Percentiles rank a stretch among this genome's conserved stretches.
These are phyloP conservation scores for Fusarium vanettenii DNA, from an alignment of 2,329 filamentous ascomycete species.

Conservation along the genomic window DNA sequence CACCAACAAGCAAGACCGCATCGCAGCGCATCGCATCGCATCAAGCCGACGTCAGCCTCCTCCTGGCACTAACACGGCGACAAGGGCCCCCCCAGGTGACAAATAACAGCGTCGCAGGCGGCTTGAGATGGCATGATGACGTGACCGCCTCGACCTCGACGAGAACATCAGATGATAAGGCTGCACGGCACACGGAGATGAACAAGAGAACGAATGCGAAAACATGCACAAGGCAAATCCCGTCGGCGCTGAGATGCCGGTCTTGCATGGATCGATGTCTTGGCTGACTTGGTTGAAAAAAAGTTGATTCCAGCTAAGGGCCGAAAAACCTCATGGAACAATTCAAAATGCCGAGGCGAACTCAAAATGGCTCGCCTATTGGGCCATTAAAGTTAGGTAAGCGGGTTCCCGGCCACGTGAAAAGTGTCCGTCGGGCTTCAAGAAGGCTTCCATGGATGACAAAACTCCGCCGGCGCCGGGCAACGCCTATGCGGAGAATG, in stretches of 20 bases:
- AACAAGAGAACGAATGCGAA: neutral
- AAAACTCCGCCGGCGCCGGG: neutral
- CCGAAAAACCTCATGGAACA: neutral
- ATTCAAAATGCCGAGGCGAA: neutral
- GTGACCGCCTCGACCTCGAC: neutral
- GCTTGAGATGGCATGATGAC: conserved; percentile 28
- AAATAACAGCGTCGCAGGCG: neutral
- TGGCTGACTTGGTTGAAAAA: neutral
- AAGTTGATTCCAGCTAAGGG: neutral
- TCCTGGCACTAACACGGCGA: neutral
- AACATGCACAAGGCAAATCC: neutral
- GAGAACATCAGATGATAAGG: neutral
- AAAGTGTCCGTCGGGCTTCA: neutral
- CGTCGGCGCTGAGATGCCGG: conserved; percentile 9
- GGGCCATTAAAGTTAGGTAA: neutral
- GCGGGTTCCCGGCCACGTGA: neutral
- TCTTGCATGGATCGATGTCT: conserved; percentile 1
- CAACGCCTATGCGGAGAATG: conserved; percentile 1
- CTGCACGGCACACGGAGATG: conserved; percentile 5
- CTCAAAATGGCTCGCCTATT: neutral
- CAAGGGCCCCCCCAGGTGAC: neutral
- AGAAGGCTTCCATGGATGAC: neutral
- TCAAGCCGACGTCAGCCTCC: neutral
- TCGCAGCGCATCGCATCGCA: neutral
- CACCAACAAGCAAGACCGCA: neutral